These are phyloP conservation scores for Penicillium lagena DNA, from an alignment of 495 filamentous ascomycete species.

Conservation along the genomic window DNA sequence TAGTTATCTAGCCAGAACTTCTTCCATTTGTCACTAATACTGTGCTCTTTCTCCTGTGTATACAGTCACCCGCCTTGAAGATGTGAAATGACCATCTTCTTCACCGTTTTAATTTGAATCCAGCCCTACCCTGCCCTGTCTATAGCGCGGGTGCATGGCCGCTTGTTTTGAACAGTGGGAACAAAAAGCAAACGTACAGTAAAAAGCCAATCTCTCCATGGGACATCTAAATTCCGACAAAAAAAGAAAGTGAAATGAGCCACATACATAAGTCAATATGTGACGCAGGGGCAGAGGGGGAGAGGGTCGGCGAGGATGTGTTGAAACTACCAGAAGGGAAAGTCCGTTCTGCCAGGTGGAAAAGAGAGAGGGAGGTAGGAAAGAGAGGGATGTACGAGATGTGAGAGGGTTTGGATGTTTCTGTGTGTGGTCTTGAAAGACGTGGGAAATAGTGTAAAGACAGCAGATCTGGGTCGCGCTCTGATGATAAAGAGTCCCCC, in stretches of 20 bases:
- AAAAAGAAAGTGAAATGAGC: constrained; percentile 35
- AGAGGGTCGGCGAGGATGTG: constrained; percentile 13
- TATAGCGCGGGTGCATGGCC: constrained; percentile 51
- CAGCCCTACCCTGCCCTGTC: constrained; percentile 7
- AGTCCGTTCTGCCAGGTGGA: not conserved
- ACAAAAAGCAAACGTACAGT: constrained; percentile 40
- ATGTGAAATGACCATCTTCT: not conserved
- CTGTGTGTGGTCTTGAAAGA: not conserved
- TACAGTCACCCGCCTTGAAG: too few species aligned
- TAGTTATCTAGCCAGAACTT: too few species aligned
- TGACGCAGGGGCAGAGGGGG: constrained; percentile 6
- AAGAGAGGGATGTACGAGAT: not conserved
- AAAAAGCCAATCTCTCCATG: constrained; percentile 51
- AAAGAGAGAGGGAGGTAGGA: not conserved
- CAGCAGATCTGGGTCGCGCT: not conserved
- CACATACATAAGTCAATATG: constrained; percentile 48
- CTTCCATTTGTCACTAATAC: too few species aligned
- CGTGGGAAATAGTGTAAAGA: too few species aligned
- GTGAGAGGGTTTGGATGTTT: too few species aligned
- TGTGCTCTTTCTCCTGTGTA: too few species aligned
- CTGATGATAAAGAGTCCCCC: not conserved
- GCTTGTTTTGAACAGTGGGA: constrained; percentile 50
- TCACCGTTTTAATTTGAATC: constrained; percentile 10
- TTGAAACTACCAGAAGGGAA: constrained; percentile 10
- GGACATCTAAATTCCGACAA: constrained; percentile 64